Evolutionary conservation across 768 basidiomycete genomes (phyloP), one percentile per base, ranked within the genome.

Genomic region (Rossbeevera mucosa): DNA sequence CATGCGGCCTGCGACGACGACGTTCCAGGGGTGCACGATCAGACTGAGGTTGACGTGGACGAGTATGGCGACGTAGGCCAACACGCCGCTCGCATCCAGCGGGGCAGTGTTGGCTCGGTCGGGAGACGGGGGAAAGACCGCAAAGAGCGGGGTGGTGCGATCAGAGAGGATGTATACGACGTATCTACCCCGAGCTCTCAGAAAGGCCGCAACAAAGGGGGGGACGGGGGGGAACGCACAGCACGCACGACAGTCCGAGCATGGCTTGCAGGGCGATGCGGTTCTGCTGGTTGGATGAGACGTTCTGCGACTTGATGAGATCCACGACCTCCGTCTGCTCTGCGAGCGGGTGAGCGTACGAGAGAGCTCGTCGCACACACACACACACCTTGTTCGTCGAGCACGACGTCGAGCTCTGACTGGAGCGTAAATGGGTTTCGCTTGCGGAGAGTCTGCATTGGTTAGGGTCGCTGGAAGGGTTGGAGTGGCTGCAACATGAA

Each of bases 261-360:
- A 80, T 65, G 7, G 64, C 53, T 48, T 75, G 74, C 24, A 81
- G 47, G 20, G 71, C 65, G 8, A 71, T 43, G 22, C 73, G 64
- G 33, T 77, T 76, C 42, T 69, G 72, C 51, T 62, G 57, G 62
- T 77, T 79, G 1, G 75, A 75, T 7, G 61, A 61, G 0, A 71
- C 65, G 50, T 79, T 79, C 42, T 74, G 68, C n/a, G 59, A 59
- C 44, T 74, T 77, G 33, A 88, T 66, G 5, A 50, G 58, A n/a
- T 76, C 67, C 44, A 88, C 75, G 12, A 84, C 36, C 42, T 78
- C 76, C 43, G 83, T 79, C 62, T 88, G 86, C 62, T 88, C 85
- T 86, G 59, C 3, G 41, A 22, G 41, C 8, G 4, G 46, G 46
- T 54, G 0, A 66, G 55, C 24, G 41, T 24, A 14, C 25, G 8